Base-by-base conservation (phyloP, 2,329 filamentous ascomycete genomes). In the Fusarium concolor region DNA sequence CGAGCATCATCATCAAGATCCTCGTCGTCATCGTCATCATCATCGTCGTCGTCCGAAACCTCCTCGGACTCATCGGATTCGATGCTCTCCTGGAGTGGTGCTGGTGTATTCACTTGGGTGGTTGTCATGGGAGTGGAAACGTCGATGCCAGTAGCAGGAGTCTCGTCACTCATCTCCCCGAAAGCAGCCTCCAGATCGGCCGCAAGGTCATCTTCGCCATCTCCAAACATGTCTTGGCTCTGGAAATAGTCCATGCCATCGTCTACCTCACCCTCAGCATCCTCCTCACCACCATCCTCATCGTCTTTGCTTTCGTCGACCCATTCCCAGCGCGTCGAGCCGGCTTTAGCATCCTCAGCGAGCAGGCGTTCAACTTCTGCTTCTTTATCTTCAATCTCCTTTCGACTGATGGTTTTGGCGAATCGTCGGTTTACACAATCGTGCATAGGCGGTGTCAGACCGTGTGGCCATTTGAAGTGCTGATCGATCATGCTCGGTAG, bases 361-460 rank as follows among this genome's bases (percentile, higher is more conserved):
- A 96, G 83, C 33, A 97, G 81, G 43, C 90, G 86, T 67, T 93
- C 89, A 33, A 96, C 92, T 70, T 92, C 88, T 56, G 89, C 88
- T 75, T 97, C 93, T 49, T 95, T 93, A 70, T 93, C 90, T 76
- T 95, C 91, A 65, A 96, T 94, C 68, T 94, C 92, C 62, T 93
- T 90, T 58, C 94, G 90, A 62, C 90, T 93, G 53, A 95, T 87
- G 5, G 93, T 89, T 75, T 94, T 94, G 59, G 93, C 88, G 79
- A 97, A 97, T 31, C 94, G 87, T 28, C 92, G 88, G 76, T 93
- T 93, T 42, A 92, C 86, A 42, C 91, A 93, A 82, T 92, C 93
- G 75, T 93, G 91, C 89, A 97, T 92, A 2, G 94, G 94, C 7
- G 94, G 93, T 3, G 93, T 96, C 20, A 97, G 83, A 31, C 94